Base-by-base conservation (phyloP, 139 green algal genomes). In the Zygnema circumcarinatum region DNA sequence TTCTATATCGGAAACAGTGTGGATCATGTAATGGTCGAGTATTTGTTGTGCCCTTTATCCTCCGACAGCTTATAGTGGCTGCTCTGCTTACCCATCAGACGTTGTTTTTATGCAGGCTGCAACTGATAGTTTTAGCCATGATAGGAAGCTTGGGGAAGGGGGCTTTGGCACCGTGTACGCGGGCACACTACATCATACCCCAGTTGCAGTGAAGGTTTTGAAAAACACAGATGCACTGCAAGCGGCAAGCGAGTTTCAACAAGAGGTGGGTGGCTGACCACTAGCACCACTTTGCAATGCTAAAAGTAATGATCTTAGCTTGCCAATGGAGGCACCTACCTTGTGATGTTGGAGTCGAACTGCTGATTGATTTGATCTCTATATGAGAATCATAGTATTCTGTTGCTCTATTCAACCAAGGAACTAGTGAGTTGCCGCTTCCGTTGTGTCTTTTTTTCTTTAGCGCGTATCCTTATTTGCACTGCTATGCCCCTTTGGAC, bases 161-260 rank as follows among this genome's bases (percentile, higher is more conserved):
- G 85, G 85, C 2, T 90, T 76, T 42, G 85, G 85, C 1, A 73
- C 31, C 1, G 85, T 90, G 56, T 90, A 90, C 0, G 32, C 29
- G 2, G 86, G 86, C 68, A 74, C 38, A 39, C 67, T 90, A 56
- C 67, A 89, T 47, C 86, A 90, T 40, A 90, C 86, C 21, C 39
- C 40, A 21, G 86, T 90, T 40, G 86, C 86, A 0, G 47, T 90
- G 2, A 90, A 90, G 62, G 79, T 90, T 67, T 79, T 90, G 53
- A 88, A 87, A 39, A 82, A 81, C 85, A 89, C 79, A 21, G 67
- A 85, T 36, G 84, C 79, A 38, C 74, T 88, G 16, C 72, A 88
- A 76, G 83, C n/a, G 0, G 73, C 40, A 0, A 53, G n/a, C 22
- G 82, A 88, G 82, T 88, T 88, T 35, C 82, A 85, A 83, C 82